Conservation (phyloP, 352 stramenopile genomes). For the Globisporangium yorkense region DNA sequence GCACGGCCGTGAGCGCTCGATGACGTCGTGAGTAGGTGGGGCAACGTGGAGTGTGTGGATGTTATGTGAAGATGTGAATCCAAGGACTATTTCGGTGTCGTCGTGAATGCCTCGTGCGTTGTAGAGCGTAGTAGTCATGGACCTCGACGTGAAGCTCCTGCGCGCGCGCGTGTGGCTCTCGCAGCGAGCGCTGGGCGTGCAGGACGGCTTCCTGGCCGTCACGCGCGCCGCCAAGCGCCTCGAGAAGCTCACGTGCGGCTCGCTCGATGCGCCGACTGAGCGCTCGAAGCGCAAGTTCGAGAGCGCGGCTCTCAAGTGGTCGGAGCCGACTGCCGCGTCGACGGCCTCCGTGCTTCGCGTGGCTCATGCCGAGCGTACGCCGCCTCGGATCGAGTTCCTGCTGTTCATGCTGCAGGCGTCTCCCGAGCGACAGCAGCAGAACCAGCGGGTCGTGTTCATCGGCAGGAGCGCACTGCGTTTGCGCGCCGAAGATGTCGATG, state of each 20-base stretch:
- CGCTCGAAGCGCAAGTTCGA: slow-evolving; percentile 10
- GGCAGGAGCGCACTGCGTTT: slow-evolving; percentile 23
- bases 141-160: slow-evolving; percentile 29
- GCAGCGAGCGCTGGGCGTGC: slow-evolving; percentile 11
- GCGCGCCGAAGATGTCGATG: slow-evolving; percentile 30
- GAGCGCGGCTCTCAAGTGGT: slow-evolving; percentile 24
- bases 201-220: slow-evolving; percentile 38
- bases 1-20: slow-evolving; percentile 68
- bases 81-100: neutral
- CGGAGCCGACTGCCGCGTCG: slow-evolving; percentile 7
- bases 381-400: slow-evolving; percentile 20
- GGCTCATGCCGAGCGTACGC: neutral
- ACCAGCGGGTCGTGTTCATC: slow-evolving; percentile 27
- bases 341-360: neutral
- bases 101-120: too few species aligned
- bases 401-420: slow-evolving; percentile 23
- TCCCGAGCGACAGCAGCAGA: neutral
- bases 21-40: slow-evolving; percentile 35
- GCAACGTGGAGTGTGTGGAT: neutral
- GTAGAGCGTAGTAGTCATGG: slow-evolving; percentile 3
- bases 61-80: too few species aligned
- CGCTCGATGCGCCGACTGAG: slow-evolving; percentile 14
- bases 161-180: slow-evolving; percentile 37
- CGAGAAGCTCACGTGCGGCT: slow-evolving; percentile 22
- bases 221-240: slow-evolving; percentile 11